Conservation (phyloP, 2,329 filamentous ascomycete species). For the Apiospora hydei region DNA sequence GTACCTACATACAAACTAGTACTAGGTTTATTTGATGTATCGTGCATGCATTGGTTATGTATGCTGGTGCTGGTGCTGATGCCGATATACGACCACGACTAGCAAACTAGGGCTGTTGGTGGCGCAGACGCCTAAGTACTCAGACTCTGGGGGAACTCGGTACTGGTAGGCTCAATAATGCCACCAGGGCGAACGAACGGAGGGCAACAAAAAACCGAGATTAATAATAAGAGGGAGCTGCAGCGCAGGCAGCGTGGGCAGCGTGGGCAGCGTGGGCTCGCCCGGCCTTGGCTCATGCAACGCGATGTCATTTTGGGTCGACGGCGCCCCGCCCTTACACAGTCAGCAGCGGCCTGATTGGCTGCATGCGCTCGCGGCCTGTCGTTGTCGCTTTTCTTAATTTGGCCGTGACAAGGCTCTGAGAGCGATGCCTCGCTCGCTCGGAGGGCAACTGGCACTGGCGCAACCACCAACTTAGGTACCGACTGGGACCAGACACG, state of each 20-base stretch:
- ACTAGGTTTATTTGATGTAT: neutral
- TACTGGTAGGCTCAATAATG: neutral
- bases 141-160: neutral
- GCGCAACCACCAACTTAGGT: neutral
- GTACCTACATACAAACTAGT: too few relatives aligned
- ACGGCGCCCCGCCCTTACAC: neutral
- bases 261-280: neutral
- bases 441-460: neutral
- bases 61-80: neutral
- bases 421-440: neutral
- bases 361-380: neutral
- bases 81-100: neutral
- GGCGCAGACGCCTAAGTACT: neutral
- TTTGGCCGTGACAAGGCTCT: conserved; percentile 10
- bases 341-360: conserved; percentile 1
- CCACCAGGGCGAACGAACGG: neutral
- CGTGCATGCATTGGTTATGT: conserved; percentile 5
- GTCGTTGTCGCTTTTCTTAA: conserved; percentile 15
- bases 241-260: too few relatives aligned
- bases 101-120: neutral
- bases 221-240: neutral
- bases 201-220: neutral
- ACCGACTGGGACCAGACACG: neutral
- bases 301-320: conserved; percentile 8
- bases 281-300: conserved; percentile 11